Percentiles rank a stretch among this genome's conserved stretches.
phyloP scores from a whole-genome alignment of 306 rosid species.

The Spatholobus suberectus region DNA sequence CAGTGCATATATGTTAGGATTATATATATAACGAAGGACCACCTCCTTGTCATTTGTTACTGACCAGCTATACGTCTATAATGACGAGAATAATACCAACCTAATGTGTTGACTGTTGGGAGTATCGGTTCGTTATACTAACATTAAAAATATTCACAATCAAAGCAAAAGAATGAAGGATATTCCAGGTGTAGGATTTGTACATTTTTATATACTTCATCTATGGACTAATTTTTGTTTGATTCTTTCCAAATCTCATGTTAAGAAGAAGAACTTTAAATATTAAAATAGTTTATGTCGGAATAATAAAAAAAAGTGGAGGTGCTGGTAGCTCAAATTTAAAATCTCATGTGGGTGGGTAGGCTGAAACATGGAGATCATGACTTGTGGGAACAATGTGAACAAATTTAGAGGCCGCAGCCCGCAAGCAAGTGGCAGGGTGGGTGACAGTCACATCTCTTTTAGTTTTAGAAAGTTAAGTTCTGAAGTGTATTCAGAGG shows the following conservation, averaged over 20 bases:
- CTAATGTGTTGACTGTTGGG: not conserved
- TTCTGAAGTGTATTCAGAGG: not conserved
- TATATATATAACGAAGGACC: not conserved
- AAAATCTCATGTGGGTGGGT: not conserved
- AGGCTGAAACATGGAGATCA: not conserved
- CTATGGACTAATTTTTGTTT: not conserved
- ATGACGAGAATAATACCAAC: not conserved
- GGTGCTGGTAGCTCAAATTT: not conserved
- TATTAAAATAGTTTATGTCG: not conserved
- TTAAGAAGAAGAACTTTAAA: not conserved
- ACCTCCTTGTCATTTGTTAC: not conserved
- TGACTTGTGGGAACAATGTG: not conserved
- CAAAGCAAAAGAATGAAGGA: not conserved
- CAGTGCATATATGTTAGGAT: not conserved
- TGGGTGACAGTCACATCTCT: not conserved
- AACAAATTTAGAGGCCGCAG: not conserved
- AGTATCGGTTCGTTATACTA: not conserved
- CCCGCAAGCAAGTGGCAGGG: conserved; percentile 19
- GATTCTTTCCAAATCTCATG: not conserved
- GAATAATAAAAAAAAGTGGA: not conserved
- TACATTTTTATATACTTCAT: not conserved
- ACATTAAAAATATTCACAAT: not conserved
- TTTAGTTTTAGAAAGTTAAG: not conserved
- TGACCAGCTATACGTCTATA: not conserved
- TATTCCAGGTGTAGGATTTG: not conserved